Percentiles rank a stretch among this genome's conserved stretches.
Conservation (phyloP, 148 eudicot species). For the Vaccinium macrocarpon region DNA sequence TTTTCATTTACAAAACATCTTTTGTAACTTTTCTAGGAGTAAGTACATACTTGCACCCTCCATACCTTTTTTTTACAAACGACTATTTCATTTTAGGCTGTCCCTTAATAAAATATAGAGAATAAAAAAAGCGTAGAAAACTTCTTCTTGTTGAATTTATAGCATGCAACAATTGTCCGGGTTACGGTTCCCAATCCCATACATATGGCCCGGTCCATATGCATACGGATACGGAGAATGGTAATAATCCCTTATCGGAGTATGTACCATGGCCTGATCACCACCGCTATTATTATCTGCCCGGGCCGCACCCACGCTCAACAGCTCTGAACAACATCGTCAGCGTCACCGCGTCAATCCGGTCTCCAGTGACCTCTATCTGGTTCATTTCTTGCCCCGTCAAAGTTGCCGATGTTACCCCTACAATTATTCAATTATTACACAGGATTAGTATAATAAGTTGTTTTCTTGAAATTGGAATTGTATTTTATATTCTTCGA, state of each 20-base stretch:
- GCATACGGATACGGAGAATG: background rate
- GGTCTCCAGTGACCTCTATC: background rate
- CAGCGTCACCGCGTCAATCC: background rate
- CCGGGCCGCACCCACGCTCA: background rate
- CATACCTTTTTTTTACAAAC: too few relatives aligned
- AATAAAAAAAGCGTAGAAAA: too few relatives aligned
- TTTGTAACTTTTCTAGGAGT: too few relatives aligned
- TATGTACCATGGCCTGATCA: background rate
- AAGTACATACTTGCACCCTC: too few relatives aligned
- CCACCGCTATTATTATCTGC: background rate
- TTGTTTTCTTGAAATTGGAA: background rate
- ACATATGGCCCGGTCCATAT: background rate
- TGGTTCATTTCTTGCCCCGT: background rate
- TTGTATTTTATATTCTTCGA: background rate
- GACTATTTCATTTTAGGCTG: too few relatives aligned
- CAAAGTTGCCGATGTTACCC: background rate
- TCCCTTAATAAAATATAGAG: too few relatives aligned
- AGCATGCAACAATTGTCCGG: background rate
- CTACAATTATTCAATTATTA: background rate
- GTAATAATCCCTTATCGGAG: background rate
- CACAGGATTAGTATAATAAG: background rate
- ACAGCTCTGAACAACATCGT: background rate
- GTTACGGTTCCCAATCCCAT: background rate
- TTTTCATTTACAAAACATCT: too few relatives aligned
- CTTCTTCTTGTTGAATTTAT: too few relatives aligned